Evolutionary conservation across 2,329 filamentous ascomycete species (phyloP).

Genomic region (Trichophyton benhamiae): DNA sequence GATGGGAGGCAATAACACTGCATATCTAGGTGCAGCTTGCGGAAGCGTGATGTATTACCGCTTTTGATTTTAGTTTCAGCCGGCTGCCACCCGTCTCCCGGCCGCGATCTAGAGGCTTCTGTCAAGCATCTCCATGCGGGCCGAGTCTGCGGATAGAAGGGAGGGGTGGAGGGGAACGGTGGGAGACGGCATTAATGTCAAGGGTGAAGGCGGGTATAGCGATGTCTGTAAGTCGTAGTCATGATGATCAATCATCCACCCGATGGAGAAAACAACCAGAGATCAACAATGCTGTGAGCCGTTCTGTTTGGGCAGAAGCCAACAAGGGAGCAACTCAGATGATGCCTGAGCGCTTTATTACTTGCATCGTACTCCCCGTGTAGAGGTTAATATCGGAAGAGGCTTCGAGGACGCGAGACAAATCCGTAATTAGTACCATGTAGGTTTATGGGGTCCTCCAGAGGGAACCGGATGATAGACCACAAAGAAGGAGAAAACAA

Average conservation of each 20-base stretch:
- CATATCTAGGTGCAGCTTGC: not conserved
- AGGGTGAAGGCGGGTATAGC: not conserved
- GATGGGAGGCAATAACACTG: not conserved
- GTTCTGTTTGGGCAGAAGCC: not conserved
- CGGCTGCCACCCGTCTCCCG: not conserved
- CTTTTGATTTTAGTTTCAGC: slow-evolving; percentile 4
- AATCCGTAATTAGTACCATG: not conserved
- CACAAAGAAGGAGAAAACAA: not conserved
- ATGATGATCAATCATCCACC: not conserved
- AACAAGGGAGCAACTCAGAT: not conserved
- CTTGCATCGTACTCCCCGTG: not conserved
- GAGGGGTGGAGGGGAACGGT: not conserved
- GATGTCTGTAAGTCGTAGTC: not conserved
- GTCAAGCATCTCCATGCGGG: not conserved
- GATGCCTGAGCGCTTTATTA: not conserved
- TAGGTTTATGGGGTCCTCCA: not conserved
- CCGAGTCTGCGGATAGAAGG: not conserved
- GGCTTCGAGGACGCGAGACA: not conserved
- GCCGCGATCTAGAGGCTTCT: not conserved
- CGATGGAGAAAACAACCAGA: not conserved
- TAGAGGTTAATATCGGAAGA: not conserved
- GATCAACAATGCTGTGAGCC: not conserved
- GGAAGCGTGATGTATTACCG: not conserved
- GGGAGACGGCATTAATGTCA: not conserved
- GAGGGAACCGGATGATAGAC: not conserved